These are phyloP conservation scores for Xylaria venustula DNA, from an alignment of 495 filamentous ascomycete genomes.

Conservation along the genomic window DNA sequence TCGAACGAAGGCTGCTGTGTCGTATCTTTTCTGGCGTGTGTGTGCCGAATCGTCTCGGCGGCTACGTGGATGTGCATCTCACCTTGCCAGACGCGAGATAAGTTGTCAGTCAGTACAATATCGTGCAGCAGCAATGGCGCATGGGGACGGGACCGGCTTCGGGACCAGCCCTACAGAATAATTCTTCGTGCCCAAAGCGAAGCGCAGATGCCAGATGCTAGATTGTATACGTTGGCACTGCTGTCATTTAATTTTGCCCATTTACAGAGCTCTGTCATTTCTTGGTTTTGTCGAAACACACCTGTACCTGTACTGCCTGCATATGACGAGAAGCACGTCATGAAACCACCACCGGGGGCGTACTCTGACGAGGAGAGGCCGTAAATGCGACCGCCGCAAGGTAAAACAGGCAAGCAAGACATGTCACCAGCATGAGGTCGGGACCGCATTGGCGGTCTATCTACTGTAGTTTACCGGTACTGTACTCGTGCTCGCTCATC, in stretches of 20 bases:
- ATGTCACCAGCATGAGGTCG: not conserved
- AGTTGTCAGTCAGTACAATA: not conserved
- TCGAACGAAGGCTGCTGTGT: not conserved
- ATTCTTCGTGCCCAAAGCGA: constrained; percentile 2
- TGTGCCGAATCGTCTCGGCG: constrained; percentile 2
- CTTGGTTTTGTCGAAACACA: not conserved
- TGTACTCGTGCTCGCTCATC: not conserved
- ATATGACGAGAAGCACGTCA: constrained; percentile 7
- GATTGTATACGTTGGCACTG: not conserved
- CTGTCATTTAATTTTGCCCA: not conserved
- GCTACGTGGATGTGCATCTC: constrained; percentile 10
- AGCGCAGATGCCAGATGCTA: not conserved
- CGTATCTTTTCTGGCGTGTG: not conserved
- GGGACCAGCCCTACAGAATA: constrained; percentile 12
- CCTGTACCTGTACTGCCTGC: no score
- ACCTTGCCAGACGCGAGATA: constrained; percentile 2
- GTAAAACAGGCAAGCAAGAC: constrained; percentile 2
- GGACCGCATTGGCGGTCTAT: not conserved
- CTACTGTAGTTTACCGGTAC: no score
- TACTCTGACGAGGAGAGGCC: not conserved
- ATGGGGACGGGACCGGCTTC: not conserved
- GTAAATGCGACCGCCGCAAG: constrained; percentile 6
- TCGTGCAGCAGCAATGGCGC: not conserved
- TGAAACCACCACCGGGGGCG: constrained; percentile 6
- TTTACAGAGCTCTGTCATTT: not conserved